Conservation (phyloP, 495 filamentous ascomycete genomes). For the Annulohypoxylon maeteangense region DNA sequence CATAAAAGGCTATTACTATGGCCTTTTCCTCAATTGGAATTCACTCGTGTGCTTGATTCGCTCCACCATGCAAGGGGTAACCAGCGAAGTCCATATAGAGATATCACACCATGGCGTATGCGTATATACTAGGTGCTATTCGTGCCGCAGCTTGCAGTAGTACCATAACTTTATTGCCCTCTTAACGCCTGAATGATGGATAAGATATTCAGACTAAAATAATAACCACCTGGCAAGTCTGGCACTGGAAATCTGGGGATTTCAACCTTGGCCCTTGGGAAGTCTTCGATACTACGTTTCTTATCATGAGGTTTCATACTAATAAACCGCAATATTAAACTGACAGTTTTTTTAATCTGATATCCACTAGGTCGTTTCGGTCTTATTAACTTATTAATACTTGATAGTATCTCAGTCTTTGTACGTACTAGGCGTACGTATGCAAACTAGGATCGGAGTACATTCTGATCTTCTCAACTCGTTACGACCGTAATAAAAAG, state of each 20-base stretch:
- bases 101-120: constrained; percentile 31
- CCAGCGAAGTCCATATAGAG: background rate
- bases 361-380: constrained; percentile 9
- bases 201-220: constrained; percentile 30
- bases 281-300: constrained; percentile 4
- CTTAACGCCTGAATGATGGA: constrained; percentile 33
- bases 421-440: background rate
- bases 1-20: background rate
- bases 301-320: constrained; percentile 27
- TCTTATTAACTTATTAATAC: constrained; percentile 1
- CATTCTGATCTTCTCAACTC: background rate
- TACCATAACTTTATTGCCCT: constrained; percentile 26
- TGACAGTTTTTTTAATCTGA: constrained; percentile 31
- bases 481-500: constrained; percentile 5
- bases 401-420: background rate
- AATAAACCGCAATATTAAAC: constrained; percentile 7
- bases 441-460: background rate
- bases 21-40: constrained; percentile 35
- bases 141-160: constrained; percentile 29
- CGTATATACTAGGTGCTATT: constrained; percentile 1
- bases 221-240: background rate
- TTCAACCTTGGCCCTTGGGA: background rate
- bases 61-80: constrained; percentile 28
- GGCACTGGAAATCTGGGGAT: constrained; percentile 31
- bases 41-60: constrained; percentile 38